Base-by-base conservation (phyloP, 805 yeast species). In the Saccharomycopsis babjevae region DNA sequence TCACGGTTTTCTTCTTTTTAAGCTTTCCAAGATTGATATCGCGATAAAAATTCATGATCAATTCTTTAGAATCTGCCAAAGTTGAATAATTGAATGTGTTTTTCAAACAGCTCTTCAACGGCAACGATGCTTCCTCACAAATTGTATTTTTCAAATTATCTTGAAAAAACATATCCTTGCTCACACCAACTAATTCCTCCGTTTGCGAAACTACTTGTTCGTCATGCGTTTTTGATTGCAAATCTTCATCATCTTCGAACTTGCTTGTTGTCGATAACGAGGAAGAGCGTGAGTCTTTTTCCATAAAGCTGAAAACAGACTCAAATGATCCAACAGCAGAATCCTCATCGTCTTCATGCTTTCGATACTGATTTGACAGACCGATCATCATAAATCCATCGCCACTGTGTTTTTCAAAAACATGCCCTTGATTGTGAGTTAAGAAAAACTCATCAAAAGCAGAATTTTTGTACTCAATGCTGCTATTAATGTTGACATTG, bases 401-500 rank as follows among this genome's bases (percentile, higher is more conserved):
- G 5, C 13, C 46, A 18, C 7, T n/a, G 5, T 40, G 5, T 7
- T 13, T 13, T 7, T 34, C 15, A 3, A 34, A 13, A 2, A 34
- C 11, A 4, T 34, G 38, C 10, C 10, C 38, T 13, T 34, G 38
- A 13, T 8, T 13, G 5, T 34, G 15, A 34, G 15, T 13, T 34
- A 13, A 2, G 15, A 34, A 10, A 34, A 8, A 34, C 10, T 34
- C 38, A 8, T 34, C 15, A 42, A n/a, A 7, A 25, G n/a, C 6
- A 5, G 32, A 25, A 13, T 46, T 7, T 16, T 22, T 46, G 46
- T 61, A 61, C 22, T 52, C 59, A 57, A 61, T 58, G 8, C 11
- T 36, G 7, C 16, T 39, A 54, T 61, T 61, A 32, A 61, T 54
- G 30, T 57, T 43, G 56, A 56, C 18, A 3, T 54, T 58, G 22